A percentile compares a stretch with the other conserved stretches of the same genome.
Conservation (phyloP, 805 yeast genomes). For the Hyphopichia homilentoma region DNA sequence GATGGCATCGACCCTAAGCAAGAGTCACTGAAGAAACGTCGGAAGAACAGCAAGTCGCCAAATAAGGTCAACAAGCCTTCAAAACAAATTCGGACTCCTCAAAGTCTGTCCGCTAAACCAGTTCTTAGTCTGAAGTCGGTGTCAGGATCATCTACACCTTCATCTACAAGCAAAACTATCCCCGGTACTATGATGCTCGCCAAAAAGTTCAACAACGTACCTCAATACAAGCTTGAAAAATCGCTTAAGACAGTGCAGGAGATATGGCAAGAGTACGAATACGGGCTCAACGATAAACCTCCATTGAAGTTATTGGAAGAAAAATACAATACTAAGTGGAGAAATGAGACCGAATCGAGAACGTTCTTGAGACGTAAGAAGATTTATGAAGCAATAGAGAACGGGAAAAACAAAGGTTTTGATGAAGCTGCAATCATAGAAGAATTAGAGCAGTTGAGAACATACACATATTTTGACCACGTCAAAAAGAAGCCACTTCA, state of each 20-base stretch:
- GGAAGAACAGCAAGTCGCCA: not conserved
- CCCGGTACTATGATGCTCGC: not conserved
- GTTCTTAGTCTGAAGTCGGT: no score
- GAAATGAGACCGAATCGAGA: conserved; percentile 51
- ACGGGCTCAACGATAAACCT: conserved; percentile 50
- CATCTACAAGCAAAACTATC: conserved; percentile 10
- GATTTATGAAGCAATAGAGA: conserved; percentile 53
- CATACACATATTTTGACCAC: conserved; percentile 35
- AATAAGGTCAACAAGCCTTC: not conserved
- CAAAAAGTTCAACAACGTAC: not conserved
- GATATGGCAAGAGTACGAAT: conserved; percentile 55
- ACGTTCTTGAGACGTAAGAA: conserved; percentile 52
- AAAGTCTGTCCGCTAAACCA: not conserved
- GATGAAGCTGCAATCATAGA: conserved; percentile 39
- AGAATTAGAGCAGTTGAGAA: conserved; percentile 45
- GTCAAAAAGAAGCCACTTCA: conserved; percentile 30
- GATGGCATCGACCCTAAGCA: conserved; percentile 1
- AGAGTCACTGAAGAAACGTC: not conserved
- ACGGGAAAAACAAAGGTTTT: conserved; percentile 43
- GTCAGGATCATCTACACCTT: conserved; percentile 1
- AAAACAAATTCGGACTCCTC: conserved; percentile 1
- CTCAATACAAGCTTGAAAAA: conserved; percentile 18
- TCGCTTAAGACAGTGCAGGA: conserved; percentile 40
- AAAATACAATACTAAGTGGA: conserved; percentile 52
- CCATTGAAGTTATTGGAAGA: conserved; percentile 47